Evolutionary conservation across 345 rosid species (phyloP), one percentile per base, ranked within the genome.

Genomic region (Arabis alpina): DNA sequence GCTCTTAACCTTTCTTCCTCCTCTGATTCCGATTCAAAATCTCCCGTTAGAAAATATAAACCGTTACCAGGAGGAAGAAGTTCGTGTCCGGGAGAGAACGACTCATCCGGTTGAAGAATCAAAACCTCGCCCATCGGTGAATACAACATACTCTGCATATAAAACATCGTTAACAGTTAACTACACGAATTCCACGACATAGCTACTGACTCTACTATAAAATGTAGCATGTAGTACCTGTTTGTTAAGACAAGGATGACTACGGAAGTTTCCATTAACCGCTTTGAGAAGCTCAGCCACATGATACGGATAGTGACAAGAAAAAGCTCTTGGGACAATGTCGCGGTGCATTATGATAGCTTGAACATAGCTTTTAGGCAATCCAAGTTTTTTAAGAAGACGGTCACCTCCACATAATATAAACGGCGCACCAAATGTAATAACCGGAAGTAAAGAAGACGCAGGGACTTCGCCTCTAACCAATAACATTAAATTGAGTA

Each of bases 121-220:
- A 91, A 61, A 71, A 91, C 83, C 84, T 91, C 91, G 1, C 97
- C 97, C 96, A 91, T 88, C 10, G 96, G 96, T 41, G 91, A 82
- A 54, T 82, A 91, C 43, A 91, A 63, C 37, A 87, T 72, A 72
- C 82, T 89, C 97, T 89, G 86, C 53, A 69, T 24, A 48, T 24
- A 16, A 57, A 3, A 14, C 1, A 32, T 1, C 10, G 2, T 64
- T 32, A 39, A 16, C 16, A 8, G 2, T 64, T 32, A 39, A 16
- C 16, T 28, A 24, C 2, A 42, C 14, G 3, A 47, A 2, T 13
- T 37, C 14, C 19, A 52, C 7, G 4, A 11, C 6, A 37, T 10
- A 54, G 30, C 24, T 61, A 28, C 0, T 2, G 0, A 15, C 6
- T 7, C 5, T 15, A 53, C 1, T 27, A 55, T 3, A 37, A 25